Conservation (phyloP, 2,329 filamentous ascomycete genomes). For the Colletotrichum falcatum region DNA sequence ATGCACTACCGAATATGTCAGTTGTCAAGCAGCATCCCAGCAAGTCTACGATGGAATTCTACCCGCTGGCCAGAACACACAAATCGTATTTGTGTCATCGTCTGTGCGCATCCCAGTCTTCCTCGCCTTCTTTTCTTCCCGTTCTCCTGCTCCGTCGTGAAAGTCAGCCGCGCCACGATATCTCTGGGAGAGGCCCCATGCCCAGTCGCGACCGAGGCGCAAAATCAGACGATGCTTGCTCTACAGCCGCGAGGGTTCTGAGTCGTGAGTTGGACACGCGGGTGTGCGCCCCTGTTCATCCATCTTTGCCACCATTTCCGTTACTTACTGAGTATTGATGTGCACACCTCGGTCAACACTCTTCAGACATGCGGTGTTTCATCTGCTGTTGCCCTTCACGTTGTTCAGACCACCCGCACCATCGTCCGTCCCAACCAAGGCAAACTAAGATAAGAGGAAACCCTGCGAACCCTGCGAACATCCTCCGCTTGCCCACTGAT, state of each 20-base stretch:
- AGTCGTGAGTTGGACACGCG: not conserved
- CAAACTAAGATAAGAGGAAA: slow-evolving; percentile 1
- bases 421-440: slow-evolving; percentile 24
- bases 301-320: slow-evolving; percentile 15
- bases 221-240: slow-evolving; percentile 22
- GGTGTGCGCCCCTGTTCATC: not conserved
- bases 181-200: slow-evolving; percentile 23
- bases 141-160: slow-evolving; percentile 8
- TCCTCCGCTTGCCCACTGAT: slow-evolving; percentile 27
- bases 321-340: slow-evolving; percentile 5
- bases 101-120: slow-evolving; percentile 34
- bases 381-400: slow-evolving; percentile 22
- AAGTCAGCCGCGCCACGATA: slow-evolving; percentile 8
- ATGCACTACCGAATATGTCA: slow-evolving; percentile 15
- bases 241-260: slow-evolving; percentile 13
- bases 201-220: slow-evolving; percentile 22
- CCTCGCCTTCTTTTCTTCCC: not conserved
- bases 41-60: slow-evolving; percentile 8
- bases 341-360: slow-evolving; percentile 18
- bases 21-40: slow-evolving; percentile 6
- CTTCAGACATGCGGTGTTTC: slow-evolving; percentile 41
- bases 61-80: slow-evolving; percentile 16
- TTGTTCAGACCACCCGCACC: slow-evolving; percentile 29
- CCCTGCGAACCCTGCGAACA: slow-evolving; percentile 38
- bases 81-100: slow-evolving; percentile 27